Percentiles rank a stretch among this genome's conserved stretches.
These are phyloP conservation scores for Dryadomyces sulphureus DNA, from an alignment of 2,329 filamentous ascomycete species.

Conservation along the genomic window DNA sequence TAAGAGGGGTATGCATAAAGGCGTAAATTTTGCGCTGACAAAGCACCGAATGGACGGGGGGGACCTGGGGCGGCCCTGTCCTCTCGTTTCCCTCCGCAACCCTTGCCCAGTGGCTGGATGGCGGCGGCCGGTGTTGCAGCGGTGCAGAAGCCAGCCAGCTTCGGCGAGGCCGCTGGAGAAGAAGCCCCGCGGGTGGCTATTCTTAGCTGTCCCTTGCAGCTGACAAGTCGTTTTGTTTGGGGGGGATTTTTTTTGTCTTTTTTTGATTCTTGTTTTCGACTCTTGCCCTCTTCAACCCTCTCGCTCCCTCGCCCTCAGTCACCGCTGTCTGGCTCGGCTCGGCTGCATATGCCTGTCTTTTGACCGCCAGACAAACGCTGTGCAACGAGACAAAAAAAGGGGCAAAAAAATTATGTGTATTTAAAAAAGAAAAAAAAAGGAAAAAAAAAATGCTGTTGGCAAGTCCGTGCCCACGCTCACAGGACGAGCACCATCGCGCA, in stretches of 20 bases:
- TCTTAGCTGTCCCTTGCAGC: too few relatives aligned
- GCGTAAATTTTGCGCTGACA: not conserved
- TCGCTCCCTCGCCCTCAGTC: not conserved
- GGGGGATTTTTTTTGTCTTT: not conserved
- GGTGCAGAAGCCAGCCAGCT: not conserved
- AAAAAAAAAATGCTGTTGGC: too few relatives aligned
- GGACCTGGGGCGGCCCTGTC: too few relatives aligned
- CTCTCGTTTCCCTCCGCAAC: not conserved
- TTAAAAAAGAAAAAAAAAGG: not conserved
- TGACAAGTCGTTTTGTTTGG: not conserved
- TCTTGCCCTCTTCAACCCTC: not conserved
- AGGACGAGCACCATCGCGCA: not conserved
- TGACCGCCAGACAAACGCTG: not conserved
- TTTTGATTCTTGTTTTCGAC: not conserved
- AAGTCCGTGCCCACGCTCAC: not conserved
- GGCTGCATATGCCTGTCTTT: not conserved
- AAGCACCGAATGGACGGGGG: too few relatives aligned
- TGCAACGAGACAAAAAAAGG: not conserved
- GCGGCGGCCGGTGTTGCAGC: too few relatives aligned
- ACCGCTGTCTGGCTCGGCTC: conserved; percentile 20
- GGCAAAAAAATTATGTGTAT: too few relatives aligned
- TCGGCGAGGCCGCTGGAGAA: not conserved
- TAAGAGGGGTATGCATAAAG: not conserved
- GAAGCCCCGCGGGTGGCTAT: not conserved
- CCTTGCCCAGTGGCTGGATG: not conserved